Conservation (phyloP, 1,284 basidiomycete species). For the Polyporus tsugae region DNA sequence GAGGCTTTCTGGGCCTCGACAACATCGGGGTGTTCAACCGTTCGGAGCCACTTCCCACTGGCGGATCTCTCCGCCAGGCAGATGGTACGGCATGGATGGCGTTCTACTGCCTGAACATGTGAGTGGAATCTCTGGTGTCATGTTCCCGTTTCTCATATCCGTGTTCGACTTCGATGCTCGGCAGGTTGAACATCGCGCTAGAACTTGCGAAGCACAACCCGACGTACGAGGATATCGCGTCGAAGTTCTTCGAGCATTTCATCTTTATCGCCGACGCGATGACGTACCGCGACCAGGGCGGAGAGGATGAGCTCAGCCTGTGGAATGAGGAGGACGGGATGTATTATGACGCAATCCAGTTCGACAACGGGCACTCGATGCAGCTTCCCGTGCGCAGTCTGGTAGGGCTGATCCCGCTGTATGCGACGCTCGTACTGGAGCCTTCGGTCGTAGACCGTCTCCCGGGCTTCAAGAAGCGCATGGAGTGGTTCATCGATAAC, state of each 20-base stretch:
- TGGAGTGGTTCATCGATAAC: conserved; percentile 99
- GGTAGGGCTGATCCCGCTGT: conserved; percentile 95
- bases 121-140: background rate
- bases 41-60: conserved; percentile 94
- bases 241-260: conserved; percentile 98
- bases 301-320: conserved; percentile 72
- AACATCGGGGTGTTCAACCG: conserved; percentile 99
- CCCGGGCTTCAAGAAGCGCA: conserved; percentile 97
- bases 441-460: conserved; percentile 89
- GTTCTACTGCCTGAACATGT: conserved; percentile 97
- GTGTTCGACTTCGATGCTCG: background rate
- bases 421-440: conserved; percentile 94
- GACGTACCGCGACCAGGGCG: conserved; percentile 80
- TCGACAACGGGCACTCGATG: conserved; percentile 85
- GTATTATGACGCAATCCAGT: conserved; percentile 97
- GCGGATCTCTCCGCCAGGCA: conserved; percentile 91
- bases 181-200: conserved; percentile 93
- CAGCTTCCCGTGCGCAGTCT: conserved; percentile 93
- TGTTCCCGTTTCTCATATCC: background rate
- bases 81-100: conserved; percentile 99
- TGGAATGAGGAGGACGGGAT: conserved; percentile 98
- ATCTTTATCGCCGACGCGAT: conserved; percentile 98
- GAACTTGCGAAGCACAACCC: conserved; percentile 98
- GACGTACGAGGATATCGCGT: conserved; percentile 99
- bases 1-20: conserved; percentile 97